Evolutionary conservation across 352 stramenopile species (phyloP), one percentile per base, ranked within the genome.

Genomic region (Achlya hypogyna): DNA sequence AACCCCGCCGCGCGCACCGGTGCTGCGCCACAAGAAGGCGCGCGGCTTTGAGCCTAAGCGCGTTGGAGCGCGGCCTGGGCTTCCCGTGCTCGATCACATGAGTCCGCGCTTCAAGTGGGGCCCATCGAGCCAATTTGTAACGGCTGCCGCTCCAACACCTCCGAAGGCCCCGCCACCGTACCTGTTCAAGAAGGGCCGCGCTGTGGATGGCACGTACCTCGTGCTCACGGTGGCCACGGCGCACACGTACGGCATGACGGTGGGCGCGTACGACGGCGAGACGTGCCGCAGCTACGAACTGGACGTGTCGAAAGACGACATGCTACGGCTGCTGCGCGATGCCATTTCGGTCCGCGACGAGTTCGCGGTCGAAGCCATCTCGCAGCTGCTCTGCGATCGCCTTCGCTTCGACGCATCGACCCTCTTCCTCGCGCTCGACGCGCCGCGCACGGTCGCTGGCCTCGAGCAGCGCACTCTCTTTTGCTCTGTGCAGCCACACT

Each of bases 41-140:
- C 38, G 38, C 10, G 23, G 22, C 27, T 63, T 63, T n/a, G n/a
- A 63, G 25, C 54, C 54, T 16, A 45, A 63, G 22, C 18, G 23
- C 12, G 54, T 63, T 22, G 54, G 54, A 9, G 20, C 18, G 29
- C 59, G 59, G 8, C 59, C 59, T 4, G 38, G 59, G 6, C 25
- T 65, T 20, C 59, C 59, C n/a, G 29, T 43, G 10, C 31, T 65
- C 1, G 59, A 65, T 23, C 59, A 27, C 12, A 20, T 56, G 6
- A 65, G 59, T 29, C 59, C 59, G 18, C 59, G 59, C 4, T 65
- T 65, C 59, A 65, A 65, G 23, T 65, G 59, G 59, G 59, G 59
- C 18, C 59, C 59, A 5, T 28, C 49, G 20, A 56, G 49, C 8
- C 12, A 56, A 9, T 56, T 56, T 20, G n/a, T n/a, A n/a, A 45